These are phyloP conservation scores for Suillus tomentosus DNA, from an alignment of 768 basidiomycete genomes.

Conservation along the genomic window DNA sequence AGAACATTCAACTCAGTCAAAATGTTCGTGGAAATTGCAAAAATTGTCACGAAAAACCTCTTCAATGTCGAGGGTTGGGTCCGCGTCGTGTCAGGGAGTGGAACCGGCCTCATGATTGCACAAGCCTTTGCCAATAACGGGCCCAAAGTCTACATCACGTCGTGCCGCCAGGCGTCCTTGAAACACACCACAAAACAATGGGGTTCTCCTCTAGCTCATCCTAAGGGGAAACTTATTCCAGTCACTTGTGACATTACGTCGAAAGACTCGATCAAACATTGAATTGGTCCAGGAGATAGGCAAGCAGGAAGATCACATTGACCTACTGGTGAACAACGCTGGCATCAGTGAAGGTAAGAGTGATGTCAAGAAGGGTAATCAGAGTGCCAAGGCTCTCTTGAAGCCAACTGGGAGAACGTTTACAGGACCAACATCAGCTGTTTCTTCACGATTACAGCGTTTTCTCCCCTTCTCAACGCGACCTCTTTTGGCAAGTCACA, in stretches of 20 bases:
- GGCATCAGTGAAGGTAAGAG: slow-evolving; percentile 45
- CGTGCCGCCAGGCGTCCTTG: slow-evolving; percentile 32
- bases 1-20: neutral
- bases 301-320: slow-evolving; percentile 45
- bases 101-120: slow-evolving; percentile 42
- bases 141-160: too few relatives aligned
- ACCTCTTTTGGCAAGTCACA: slow-evolving; percentile 27
- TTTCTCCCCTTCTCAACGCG: slow-evolving; percentile 44
- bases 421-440: slow-evolving; percentile 31
- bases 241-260: slow-evolving; percentile 28
- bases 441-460: slow-evolving; percentile 47
- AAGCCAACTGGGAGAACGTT: slow-evolving; percentile 30
- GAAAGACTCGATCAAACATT: slow-evolving; percentile 18
- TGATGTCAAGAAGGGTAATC: slow-evolving; percentile 29
- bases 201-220: slow-evolving; percentile 28
- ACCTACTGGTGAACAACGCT: slow-evolving; percentile 77
- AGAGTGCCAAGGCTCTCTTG: slow-evolving; percentile 28
- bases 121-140: too few relatives aligned
- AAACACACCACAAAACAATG: slow-evolving; percentile 26
- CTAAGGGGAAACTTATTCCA: slow-evolving; percentile 33
- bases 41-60: slow-evolving; percentile 8
- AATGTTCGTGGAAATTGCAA: slow-evolving; percentile 11
- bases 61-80: slow-evolving; percentile 13
- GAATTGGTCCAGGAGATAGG: slow-evolving; percentile 34
- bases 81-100: slow-evolving; percentile 73